Evolutionary conservation across 768 basidiomycete species (phyloP), one percentile per base, ranked within the genome.

Genomic region (Termitomyces sp.): DNA sequence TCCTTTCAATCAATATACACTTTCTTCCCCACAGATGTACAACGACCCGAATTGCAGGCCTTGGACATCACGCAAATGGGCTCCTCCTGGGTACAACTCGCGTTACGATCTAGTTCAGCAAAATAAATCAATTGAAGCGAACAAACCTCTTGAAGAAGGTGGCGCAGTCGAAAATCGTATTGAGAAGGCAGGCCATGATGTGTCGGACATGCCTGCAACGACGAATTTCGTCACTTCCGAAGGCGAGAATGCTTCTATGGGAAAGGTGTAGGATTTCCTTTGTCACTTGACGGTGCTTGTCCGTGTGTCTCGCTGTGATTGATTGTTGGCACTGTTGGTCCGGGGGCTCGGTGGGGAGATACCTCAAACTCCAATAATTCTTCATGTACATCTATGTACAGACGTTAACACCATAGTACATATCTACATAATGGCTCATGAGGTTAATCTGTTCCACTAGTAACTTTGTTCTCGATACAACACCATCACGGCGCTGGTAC

Each of bases 31-130:
- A 41, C 46, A 79, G 78, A 85, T 86, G 84, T 86, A 87, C 70
- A 79, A 76, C 60, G 83, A 86, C 65, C 79, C 82, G 2, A 64
- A 66, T 3, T 82, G 81, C 69, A 85, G 82, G 63, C 83, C 88
- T 7, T 89, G 87, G 88, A 83, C 75, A 23, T 84, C 82, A 1
- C 56, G 73, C 29, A 60, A 62, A 7, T 89, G 86, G 88, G 80
- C 78, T 0, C 85, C 85, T 16, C 70, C 72, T 18, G 84, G 84
- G 20, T 86, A 78, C 63, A 16, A 54, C 11, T 75, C 75, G 4
- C 74, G 80, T 7, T 71, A 66, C 52, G 80, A 81, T 52, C 63
- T 81, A 31, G 67, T 74, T 22, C 70, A 77, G 56, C 73, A 78
- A 61, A 71, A 66, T 1, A 74, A 71, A 53, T 72, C 70, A 15